Conservation (phyloP, 805 yeast species). For the Myxozyma vanderwaltii region DNA sequence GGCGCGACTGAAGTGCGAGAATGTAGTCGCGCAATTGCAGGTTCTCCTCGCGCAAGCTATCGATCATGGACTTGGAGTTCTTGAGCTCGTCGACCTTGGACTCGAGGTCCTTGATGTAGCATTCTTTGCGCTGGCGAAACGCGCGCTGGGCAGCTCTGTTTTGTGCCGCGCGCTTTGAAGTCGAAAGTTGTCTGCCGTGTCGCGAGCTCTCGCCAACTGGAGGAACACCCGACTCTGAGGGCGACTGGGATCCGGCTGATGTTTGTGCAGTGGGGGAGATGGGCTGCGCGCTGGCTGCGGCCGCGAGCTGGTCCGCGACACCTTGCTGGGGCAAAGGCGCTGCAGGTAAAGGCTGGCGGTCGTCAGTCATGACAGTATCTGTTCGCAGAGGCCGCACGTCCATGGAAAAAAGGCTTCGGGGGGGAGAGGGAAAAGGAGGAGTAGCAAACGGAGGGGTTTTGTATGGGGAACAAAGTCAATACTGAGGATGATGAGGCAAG, state of each 20-base stretch:
- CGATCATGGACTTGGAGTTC: conserved; percentile 63
- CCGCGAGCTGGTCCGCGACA: not conserved
- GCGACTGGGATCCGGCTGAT: conserved; percentile 7
- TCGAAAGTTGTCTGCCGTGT: conserved; percentile 51
- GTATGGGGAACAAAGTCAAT: not conserved
- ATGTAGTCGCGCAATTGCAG: conserved; percentile 71
- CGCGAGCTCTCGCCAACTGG: conserved; percentile 34
- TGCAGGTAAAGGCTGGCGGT: not conserved
- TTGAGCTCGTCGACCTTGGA: conserved; percentile 64
- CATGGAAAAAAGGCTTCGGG: not conserved
- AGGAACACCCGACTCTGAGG: conserved; percentile 14
- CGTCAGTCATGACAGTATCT: not conserved
- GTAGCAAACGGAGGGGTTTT: not conserved
- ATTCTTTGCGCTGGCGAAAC: conserved; percentile 81
- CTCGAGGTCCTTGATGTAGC: conserved; percentile 79
- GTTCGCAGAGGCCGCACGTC: not conserved
- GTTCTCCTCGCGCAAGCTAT: conserved; percentile 69
- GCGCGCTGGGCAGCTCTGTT: conserved; percentile 92
- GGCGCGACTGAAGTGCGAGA: conserved; percentile 64
- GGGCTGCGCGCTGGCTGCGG: conserved; percentile 7
- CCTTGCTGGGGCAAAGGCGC: conserved; percentile 1
- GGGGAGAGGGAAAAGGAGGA: not conserved
- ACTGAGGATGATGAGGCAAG: conserved; percentile 4
- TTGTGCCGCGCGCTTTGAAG: conserved; percentile 85
- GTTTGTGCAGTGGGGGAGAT: not conserved